phyloP scores from a whole-genome alignment of 2,329 filamentous ascomycete genomes.

The Paramyrothecium roridum region DNA sequence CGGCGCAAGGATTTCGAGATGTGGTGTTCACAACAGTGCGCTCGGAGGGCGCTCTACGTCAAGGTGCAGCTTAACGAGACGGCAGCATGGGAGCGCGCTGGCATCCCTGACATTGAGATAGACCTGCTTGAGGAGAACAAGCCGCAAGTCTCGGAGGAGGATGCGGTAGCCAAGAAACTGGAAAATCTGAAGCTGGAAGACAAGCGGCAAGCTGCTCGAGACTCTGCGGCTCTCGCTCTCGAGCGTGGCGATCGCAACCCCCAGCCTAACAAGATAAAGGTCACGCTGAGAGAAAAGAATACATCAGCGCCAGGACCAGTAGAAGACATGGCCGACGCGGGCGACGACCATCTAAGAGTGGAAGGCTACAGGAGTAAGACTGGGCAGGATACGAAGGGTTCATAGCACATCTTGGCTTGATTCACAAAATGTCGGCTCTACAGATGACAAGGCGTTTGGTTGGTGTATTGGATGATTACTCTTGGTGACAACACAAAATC shows the following conservation, averaged over 20 bases:
- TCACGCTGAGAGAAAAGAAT: conserved; percentile 51
- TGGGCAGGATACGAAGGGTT: conserved; percentile 7
- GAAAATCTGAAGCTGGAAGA: conserved; percentile 42
- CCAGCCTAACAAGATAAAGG: conserved; percentile 33
- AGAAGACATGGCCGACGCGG: conserved; percentile 17
- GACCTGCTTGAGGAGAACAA: conserved; percentile 66
- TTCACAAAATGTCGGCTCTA: background rate
- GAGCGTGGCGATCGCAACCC: conserved; percentile 40
- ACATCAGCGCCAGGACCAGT: conserved; percentile 14
- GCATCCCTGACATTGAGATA: conserved; percentile 53
- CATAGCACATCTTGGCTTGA: conserved; percentile 1
- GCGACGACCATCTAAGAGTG: conserved; percentile 40
- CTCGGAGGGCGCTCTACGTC: conserved; percentile 75
- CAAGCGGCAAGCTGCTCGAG: conserved; percentile 33
- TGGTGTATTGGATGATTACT: too few species aligned
- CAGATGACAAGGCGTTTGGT: too few species aligned
- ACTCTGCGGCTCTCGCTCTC: conserved; percentile 42
- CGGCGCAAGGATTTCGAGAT: conserved; percentile 70
- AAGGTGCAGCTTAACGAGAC: conserved; percentile 84
- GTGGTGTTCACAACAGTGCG: conserved; percentile 84
- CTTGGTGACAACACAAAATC: too few species aligned
- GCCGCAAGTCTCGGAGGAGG: conserved; percentile 39
- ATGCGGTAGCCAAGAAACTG: conserved; percentile 32
- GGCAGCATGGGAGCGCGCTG: conserved; percentile 78
- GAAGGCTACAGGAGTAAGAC: conserved; percentile 47